phyloP scores from a whole-genome alignment of 306 rosid species.

The Glycine latifolia region DNA sequence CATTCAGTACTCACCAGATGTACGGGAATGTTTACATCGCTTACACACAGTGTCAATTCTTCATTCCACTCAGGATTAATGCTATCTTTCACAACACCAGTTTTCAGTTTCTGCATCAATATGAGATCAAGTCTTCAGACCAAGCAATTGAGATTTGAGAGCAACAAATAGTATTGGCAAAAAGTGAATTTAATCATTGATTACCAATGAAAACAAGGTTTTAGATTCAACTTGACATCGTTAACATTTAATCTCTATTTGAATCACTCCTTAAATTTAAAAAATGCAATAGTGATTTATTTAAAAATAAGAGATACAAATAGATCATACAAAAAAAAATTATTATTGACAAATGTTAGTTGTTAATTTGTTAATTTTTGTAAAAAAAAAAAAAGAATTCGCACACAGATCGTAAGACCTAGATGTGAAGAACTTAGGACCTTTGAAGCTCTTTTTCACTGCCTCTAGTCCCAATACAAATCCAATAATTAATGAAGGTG shows the following conservation, averaged over 20 bases:
- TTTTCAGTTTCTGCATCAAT: constrained; percentile 66
- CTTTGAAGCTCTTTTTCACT: neutral
- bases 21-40: constrained; percentile 56
- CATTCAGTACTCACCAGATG: constrained; percentile 54
- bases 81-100: constrained; percentile 60
- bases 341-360: too few relatives aligned
- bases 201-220: neutral
- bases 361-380: too few relatives aligned
- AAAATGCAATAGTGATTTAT: neutral
- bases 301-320: neutral
- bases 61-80: constrained; percentile 88
- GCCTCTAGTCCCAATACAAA: neutral
- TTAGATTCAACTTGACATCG: neutral
- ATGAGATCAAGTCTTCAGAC: neutral
- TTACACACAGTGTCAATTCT: constrained; percentile 70
- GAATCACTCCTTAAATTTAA: neutral
- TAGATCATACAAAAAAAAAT: neutral
- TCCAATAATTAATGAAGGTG: neutral
- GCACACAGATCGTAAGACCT: too few relatives aligned
- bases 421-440: too few relatives aligned
- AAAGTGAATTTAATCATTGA: neutral
- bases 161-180: neutral
- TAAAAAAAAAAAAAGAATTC: too few relatives aligned
- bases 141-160: neutral
- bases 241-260: neutral